Percentiles rank a stretch among this genome's conserved stretches.
These are phyloP conservation scores for Populus euphratica DNA, from an alignment of 345 rosid species.

Conservation along the genomic window DNA sequence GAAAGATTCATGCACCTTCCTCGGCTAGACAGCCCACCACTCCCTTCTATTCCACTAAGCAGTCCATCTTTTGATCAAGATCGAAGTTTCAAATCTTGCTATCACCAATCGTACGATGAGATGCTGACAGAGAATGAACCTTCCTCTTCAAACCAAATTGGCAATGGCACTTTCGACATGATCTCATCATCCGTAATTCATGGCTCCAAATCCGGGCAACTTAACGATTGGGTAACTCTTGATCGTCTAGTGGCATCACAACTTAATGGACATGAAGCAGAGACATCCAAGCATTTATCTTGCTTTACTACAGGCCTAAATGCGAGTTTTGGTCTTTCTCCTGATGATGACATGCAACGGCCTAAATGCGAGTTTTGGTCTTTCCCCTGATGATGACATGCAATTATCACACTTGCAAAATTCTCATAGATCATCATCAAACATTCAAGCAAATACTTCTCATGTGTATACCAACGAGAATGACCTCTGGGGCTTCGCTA, in stretches of 20 bases:
- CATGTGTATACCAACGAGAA: conserved; percentile 31
- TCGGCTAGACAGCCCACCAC: conserved; percentile 55
- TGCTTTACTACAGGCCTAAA: conserved; percentile 39
- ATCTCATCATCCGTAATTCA: background rate
- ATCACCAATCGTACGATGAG: conserved; percentile 37
- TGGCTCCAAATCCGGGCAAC: conserved; percentile 15
- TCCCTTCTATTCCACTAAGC: conserved; percentile 25
- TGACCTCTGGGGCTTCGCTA: conserved; percentile 67
- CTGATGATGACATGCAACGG: conserved; percentile 35
- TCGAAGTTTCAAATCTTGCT: conserved; percentile 17
- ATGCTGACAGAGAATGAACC: conserved; percentile 29
- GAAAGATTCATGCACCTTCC: conserved; percentile 72
- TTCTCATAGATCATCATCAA: conserved; percentile 28
- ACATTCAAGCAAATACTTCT: conserved; percentile 15
- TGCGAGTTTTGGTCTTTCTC: conserved; percentile 37
- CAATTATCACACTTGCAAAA: conserved; percentile 36
- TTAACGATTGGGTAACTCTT: conserved; percentile 70
- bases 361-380: conserved; percentile 37
- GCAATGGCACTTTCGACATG: conserved; percentile 7
- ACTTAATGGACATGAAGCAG: conserved; percentile 52
- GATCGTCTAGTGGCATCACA: conserved; percentile 93
- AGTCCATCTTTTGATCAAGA: conserved; percentile 20
- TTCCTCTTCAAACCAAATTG: conserved; percentile 29
- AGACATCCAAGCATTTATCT: conserved; percentile 42
- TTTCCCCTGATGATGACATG: conserved; percentile 35